Conservation (phyloP, 1,139 yeast genomes). For the Meyerozyma smithsonii region DNA sequence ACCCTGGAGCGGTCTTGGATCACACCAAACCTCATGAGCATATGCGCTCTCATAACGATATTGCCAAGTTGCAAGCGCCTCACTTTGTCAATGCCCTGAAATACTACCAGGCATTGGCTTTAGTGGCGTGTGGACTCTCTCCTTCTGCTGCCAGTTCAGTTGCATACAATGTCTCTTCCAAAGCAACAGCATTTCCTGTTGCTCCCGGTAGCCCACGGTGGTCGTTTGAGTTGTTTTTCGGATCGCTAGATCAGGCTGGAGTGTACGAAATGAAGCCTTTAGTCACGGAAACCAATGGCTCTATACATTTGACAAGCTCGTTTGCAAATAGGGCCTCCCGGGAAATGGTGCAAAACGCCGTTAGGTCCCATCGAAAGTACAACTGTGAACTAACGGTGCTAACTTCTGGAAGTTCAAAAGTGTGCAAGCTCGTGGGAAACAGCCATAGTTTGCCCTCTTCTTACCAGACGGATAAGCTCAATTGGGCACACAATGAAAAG, state of each 20-base stretch:
- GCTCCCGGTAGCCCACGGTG: slow-evolving; percentile 21
- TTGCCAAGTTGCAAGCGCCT: slow-evolving; percentile 24
- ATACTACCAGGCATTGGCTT: slow-evolving; percentile 25
- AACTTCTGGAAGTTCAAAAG: slow-evolving; percentile 29
- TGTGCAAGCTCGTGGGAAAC: slow-evolving; percentile 23
- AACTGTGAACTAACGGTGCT: slow-evolving; percentile 22
- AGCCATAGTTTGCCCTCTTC: slow-evolving; percentile 34
- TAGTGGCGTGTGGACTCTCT: slow-evolving; percentile 27
- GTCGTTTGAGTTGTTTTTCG: slow-evolving; percentile 28
- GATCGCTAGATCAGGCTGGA: slow-evolving; percentile 40
- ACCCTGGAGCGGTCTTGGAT: slow-evolving; percentile 31
- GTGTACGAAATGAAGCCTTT: slow-evolving; percentile 35
- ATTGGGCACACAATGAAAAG: slow-evolving; percentile 22
- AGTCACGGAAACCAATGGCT: slow-evolving; percentile 27
- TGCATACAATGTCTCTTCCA: slow-evolving; percentile 15
- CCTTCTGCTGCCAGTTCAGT: slow-evolving; percentile 18
- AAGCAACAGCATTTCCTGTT: slow-evolving; percentile 22
- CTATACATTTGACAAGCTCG: slow-evolving; percentile 21
- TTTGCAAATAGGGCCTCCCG: slow-evolving; percentile 12
- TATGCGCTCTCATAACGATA: slow-evolving; percentile 34
- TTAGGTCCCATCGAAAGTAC: slow-evolving; percentile 4
- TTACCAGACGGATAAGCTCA: slow-evolving; percentile 20
- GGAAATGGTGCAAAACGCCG: slow-evolving; percentile 5
- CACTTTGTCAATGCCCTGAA: slow-evolving; percentile 22
- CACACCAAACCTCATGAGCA: slow-evolving; percentile 4